Evolutionary conservation across 768 basidiomycete species (phyloP).

Genomic region (Panaeolus cyanescens): DNA sequence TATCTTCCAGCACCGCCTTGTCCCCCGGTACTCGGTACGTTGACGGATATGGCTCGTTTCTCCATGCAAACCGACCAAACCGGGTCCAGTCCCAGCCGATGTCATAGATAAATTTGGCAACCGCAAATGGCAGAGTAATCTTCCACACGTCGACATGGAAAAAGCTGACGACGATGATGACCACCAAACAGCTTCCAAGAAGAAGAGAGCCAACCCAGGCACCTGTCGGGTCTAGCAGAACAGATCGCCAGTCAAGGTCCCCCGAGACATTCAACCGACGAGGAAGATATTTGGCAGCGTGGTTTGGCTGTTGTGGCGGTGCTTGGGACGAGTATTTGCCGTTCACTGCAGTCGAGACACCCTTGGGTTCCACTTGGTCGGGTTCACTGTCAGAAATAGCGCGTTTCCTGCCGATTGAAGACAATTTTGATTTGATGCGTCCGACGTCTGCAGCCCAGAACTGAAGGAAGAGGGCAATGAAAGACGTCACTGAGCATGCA

Average conservation of each 20-base stretch:
- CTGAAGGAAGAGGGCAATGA: conserved; percentile 55
- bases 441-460: conserved; percentile 36
- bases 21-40: background rate
- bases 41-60: background rate
- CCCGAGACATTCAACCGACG: conserved; percentile 35
- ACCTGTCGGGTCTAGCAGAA: conserved; percentile 71
- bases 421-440: background rate
- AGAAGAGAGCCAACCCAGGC: conserved; percentile 73
- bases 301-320: background rate
- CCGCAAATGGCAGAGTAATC: conserved; percentile 81
- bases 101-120: conserved; percentile 71
- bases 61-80: conserved; percentile 15
- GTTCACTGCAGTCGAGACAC: conserved; percentile 27
- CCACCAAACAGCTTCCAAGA: conserved; percentile 63
- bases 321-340: conserved; percentile 32
- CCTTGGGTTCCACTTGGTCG: background rate
- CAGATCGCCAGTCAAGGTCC: conserved; percentile 52
- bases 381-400: background rate
- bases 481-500: conserved; percentile 61
- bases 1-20: background rate
- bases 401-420: background rate
- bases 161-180: conserved; percentile 76
- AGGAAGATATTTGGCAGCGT: conserved; percentile 50
- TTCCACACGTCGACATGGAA: conserved; percentile 79
- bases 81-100: conserved; percentile 56